Base-by-base conservation (phyloP, 768 basidiomycete species). In the Kockovaella imperatae region DNA sequence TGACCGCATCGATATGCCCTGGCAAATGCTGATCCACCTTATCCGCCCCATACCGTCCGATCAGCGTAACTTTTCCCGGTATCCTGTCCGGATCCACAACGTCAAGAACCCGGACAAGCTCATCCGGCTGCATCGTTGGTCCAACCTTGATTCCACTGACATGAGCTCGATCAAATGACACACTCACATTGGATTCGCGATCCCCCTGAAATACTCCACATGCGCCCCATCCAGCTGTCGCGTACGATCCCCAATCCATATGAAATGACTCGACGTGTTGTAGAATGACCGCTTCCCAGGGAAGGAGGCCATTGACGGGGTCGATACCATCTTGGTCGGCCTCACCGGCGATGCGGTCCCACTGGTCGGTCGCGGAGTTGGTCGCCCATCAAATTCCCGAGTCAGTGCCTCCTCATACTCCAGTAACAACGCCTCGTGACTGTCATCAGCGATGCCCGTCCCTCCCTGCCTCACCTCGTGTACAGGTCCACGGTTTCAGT, bases 171-270 rank as follows among this genome's bases (percentile, higher is more conserved):
- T 30, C 20, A 6, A 15, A 40, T 23, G 6, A 1, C 14, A 14
- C 13, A 40, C 64, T 54, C 39, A 66, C 60, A 71, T 69, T 2
- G 69, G 69, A 42, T 71, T 71, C 8, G 59, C 59, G 34, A 71
- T 66, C 6, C 69, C 69, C 29, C 69, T 36, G 49, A 71, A 71
- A 46, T 65, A 73, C 74, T 97, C 93, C 26, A 96, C 83, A 67
- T 99, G 95, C 3, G 90, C 95, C 5, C 90, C 89, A 38, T 81
- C 79, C 0, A 97, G 75, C 71, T 93, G 87, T 32, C 93, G 76
- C 4, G 93, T 99, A 43, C 93, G 80, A 72, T 99, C 95, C 0
- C 93, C 93, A 45, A 99, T 87, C 93, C 93, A 99, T 42, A 96
- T 71, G 73, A 95, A 93, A 69, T 91, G 90, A 6, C 88, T 86